These are phyloP conservation scores for Neonectria hederae DNA, from an alignment of 2,329 filamentous ascomycete genomes.

Conservation along the genomic window DNA sequence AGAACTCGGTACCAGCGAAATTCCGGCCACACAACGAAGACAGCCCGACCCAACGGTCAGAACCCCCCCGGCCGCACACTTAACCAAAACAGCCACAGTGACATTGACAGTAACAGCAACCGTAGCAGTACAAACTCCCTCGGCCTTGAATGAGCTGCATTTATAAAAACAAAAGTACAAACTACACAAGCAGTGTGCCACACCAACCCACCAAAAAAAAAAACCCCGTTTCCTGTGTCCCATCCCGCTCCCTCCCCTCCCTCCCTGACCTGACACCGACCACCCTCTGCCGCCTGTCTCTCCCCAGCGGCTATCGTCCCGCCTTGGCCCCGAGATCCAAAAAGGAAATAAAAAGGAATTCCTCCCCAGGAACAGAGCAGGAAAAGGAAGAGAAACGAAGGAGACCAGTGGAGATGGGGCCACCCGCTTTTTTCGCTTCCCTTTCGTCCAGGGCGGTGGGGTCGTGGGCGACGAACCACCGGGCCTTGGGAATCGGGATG, in stretches of 20 bases:
- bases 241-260: slow-evolving; percentile 28
- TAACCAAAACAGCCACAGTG: not conserved
- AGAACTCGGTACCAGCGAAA: not conserved
- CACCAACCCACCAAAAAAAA: slow-evolving; percentile 39
- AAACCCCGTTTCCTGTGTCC: slow-evolving; percentile 36
- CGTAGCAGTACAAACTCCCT: not conserved
- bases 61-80: not conserved
- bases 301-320: not conserved
- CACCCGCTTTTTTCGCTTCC: not conserved
- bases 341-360: not conserved
- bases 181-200: slow-evolving; percentile 22
- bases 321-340: not conserved
- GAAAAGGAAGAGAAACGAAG: too few species aligned
- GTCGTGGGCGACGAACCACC: not conserved
- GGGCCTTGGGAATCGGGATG: not conserved
- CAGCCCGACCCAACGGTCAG: not conserved
- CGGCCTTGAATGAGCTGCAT: not conserved
- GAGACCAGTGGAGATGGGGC: not conserved
- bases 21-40: not conserved
- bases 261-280: not conserved
- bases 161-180: not conserved
- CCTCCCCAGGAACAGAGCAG: not conserved
- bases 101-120: not conserved
- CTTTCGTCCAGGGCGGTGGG: not conserved
- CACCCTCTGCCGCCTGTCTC: not conserved